Base-by-base conservation (phyloP, 805 yeast genomes). In the Ogataea ganodermae region DNA sequence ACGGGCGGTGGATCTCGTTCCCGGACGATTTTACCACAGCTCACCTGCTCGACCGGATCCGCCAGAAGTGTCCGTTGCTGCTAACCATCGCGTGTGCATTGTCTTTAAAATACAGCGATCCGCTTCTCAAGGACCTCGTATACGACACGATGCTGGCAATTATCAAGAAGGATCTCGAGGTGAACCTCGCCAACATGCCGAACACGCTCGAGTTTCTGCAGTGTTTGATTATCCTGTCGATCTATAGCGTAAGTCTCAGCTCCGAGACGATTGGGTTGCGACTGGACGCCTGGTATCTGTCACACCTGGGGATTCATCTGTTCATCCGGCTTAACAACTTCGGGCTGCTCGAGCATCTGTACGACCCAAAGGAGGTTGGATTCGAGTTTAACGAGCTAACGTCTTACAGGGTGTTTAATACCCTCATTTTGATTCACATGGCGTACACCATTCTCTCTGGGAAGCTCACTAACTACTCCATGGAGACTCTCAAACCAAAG, bases 1-100 rank as follows among this genome's bases (percentile, higher is more conserved):
- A 83, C 59, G 89, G 90, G 4, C 73, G 89, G 24, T 87, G 95
- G 95, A 81, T 85, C 3, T 80, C 86, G 45, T 80, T 86, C 42
- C 89, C 91, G 0, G 75, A 75, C 24, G 69, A 68, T 12, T 59
- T 76, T 28, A 60, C 81, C 4, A 73, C 83, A 0, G 74, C 68
- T 16, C 69, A 67, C 28, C 67, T 86, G 18, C 68, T 84, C 8
- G 74, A 70, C 4, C 63, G 75, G 27, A 71, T 86, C 35, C 61
- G 80, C 32, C 49, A 59, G 20, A 71, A 74, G 31, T 81, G 87
- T 17, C 81, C 91, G 1, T 67, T 87, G 31, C 68, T 87, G n/a
- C 65, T 86, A 13, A 83, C 89, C 1, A 74, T 82, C 0, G 80
- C 86, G 49, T 84, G 90, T 60, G 72, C 81, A 18, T 70, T 86